A percentile compares a stretch with the other conserved stretches of the same genome.
phyloP scores from a whole-genome alignment of 352 stramenopile species.

The Phytophthora litchii region DNA sequence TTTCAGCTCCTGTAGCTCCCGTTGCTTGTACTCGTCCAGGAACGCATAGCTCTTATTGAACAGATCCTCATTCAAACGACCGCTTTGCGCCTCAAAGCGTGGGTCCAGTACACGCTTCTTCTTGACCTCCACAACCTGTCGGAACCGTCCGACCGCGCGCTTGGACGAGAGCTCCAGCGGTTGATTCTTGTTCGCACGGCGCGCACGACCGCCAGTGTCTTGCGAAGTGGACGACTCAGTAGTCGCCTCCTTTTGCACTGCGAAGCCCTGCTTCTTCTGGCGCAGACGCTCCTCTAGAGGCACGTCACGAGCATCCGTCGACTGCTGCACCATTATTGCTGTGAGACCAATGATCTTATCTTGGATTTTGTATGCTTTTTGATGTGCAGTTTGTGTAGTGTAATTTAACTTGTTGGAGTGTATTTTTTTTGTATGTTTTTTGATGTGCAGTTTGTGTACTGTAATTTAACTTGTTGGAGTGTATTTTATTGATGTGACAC shows the following conservation, averaged over 20 bases:
- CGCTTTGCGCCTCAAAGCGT: slow-evolving; percentile 85
- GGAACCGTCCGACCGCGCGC: slow-evolving; percentile 77
- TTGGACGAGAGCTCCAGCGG: slow-evolving; percentile 88
- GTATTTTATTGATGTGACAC: not conserved
- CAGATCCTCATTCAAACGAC: slow-evolving; percentile 89
- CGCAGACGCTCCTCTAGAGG: slow-evolving; percentile 80
- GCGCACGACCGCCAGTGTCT: slow-evolving; percentile 12
- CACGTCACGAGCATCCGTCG: slow-evolving; percentile 55
- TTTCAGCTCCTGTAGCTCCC: slow-evolving; percentile 86
- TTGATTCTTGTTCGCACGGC: slow-evolving; percentile 82
- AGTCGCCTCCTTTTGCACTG: slow-evolving; percentile 20
- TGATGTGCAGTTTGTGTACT: not conserved
- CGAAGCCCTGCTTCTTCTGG: slow-evolving; percentile 83
- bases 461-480: not conserved
- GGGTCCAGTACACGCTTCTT: slow-evolving; percentile 79
- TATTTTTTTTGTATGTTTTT: not conserved
- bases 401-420: not conserved
- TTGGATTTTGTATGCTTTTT: not conserved
- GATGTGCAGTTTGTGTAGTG: not conserved
- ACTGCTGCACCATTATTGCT: not conserved
- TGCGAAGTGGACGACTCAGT: not conserved
- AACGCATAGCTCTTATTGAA: slow-evolving; percentile 91
- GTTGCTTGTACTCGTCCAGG: slow-evolving; percentile 89
- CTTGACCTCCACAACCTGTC: slow-evolving; percentile 84
- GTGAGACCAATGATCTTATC: slow-evolving; percentile 8